Evolutionary conservation across 2,329 filamentous ascomycete genomes (phyloP), one percentile per base, ranked within the genome.

Genomic region (Emydomyces testavorans): DNA sequence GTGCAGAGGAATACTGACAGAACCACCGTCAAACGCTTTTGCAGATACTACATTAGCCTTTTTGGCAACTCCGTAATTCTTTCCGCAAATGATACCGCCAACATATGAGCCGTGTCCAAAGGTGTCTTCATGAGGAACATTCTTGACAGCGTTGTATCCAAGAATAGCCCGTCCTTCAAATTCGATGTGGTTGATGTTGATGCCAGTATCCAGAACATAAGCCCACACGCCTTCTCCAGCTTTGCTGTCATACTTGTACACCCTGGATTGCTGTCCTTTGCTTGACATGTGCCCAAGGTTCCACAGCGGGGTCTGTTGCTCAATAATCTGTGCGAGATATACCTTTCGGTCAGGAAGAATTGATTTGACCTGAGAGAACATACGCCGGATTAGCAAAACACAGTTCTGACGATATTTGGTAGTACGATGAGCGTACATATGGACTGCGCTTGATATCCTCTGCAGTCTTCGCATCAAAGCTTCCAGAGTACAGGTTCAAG

Each of bases 41-140:
- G 31, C 42, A 13, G 43, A 41, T 4, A 47, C 29, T 4, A 50
- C 42, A 20, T 20, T 50, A 7, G 43, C 43, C 38, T 47, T 47
- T 36, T 50, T 50, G 6, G 48, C 48, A 32, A 50, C 48, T 6
- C 48, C 48, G 18, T 41, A 50, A 4, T 41, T 50, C 31, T 50
- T 50, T 13, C 18, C 34, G 26, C 26, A 41, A 29, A 50, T 50
- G 28, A 47, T 36, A 37, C 43, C 43, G n/a, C n/a, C 43, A 6
- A 47, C 37, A 35, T 43, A 47, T 11, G 43, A 32, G 10, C 43
- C 48, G 24, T 50, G 48, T 26, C 43, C 48, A 18, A 46, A 41
- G 36, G 13, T 46, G 29, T 50, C 48, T 4, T 3, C 18, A n/a
- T 47, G 24, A 11, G 48, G 31, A 18, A 46, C 36, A 21, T 32